Evolutionary conservation across 306 rosid species (phyloP).

Genomic region (Medicago lupulina): DNA sequence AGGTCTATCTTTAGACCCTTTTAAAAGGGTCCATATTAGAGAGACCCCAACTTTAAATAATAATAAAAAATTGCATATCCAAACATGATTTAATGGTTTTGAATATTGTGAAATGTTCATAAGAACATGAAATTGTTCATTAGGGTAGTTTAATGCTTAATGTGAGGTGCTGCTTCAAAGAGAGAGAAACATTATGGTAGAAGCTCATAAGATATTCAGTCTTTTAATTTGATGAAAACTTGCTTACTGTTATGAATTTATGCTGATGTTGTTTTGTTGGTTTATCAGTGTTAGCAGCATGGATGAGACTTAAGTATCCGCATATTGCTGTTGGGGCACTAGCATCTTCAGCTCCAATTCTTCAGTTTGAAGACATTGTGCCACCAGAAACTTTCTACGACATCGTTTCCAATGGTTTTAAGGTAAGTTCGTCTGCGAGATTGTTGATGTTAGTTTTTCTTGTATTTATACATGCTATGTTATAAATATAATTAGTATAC

Average conservation of each 20-base stretch:
- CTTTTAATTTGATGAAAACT: not conserved
- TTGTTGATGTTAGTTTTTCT: not conserved
- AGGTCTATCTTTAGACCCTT: too few species aligned
- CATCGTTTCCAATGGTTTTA: conserved; percentile 74
- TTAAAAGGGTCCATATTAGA: too few species aligned
- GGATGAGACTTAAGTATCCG: conserved; percentile 98
- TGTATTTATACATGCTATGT: not conserved
- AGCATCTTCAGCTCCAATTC: conserved; percentile 92
- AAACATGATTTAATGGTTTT: not conserved
- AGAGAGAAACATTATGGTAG: too few species aligned
- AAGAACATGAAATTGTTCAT: too few species aligned
- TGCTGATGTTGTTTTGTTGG: conserved; percentile 21
- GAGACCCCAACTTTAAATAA: not conserved
- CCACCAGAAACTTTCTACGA: conserved; percentile 76
- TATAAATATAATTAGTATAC: not conserved
- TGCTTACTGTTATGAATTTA: not conserved
- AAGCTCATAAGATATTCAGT: not conserved
- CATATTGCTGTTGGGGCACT: conserved; percentile 86
- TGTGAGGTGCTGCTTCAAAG: too few species aligned
- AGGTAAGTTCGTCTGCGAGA: conserved; percentile 45
- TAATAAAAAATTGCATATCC: not conserved
- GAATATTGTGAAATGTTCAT: too few species aligned
- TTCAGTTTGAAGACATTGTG: conserved; percentile 84
- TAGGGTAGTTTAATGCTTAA: too few species aligned
- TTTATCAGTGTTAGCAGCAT: conserved; percentile 78